Evolutionary conservation across 306 rosid species (phyloP), one percentile per base, ranked within the genome.

Genomic region (Purshia tridentata): DNA sequence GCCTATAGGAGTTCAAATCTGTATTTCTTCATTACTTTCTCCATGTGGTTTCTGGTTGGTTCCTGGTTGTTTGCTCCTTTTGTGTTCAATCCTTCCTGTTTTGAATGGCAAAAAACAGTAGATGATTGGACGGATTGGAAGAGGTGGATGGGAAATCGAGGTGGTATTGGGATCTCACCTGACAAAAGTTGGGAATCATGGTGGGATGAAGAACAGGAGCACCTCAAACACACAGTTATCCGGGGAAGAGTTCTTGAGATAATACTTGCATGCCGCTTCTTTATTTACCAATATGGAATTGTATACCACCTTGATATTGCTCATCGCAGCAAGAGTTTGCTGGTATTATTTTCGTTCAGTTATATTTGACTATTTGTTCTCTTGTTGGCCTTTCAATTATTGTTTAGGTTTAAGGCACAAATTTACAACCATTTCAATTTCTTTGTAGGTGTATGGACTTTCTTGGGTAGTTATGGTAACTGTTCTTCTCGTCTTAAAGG

Each of bases 11-110:
- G 84, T 81, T 85, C 97, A 35, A 81, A 55, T 18, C 96, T 91
- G 9, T 88, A 82, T 79, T 70, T 85, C 58, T 94, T 89, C 86
- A 78, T 94, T 89, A 91, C 96, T 67, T 65, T 86, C 77, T 94
- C 97, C 44, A 85, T 91, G 95, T 91, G 96, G 97, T 91, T 91
- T 79, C 87, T 94, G 82, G 93, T 91, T 76, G 70, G 83, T 72
- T 94, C 99, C 46, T 94, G 97, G 99, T 78, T 94, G 84, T 94
- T 94, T 86, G 98, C 97, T 73, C 99, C 99, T n/a, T 94, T 87
- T 75, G 69, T 91, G 79, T 91, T 94, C 83, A 90, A 91, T 77
- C 99, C 99, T 9, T 94, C 96, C 60, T 92, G 93, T 49, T 94
- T 94, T 78, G 98, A 94, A 63, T 94, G 99, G 99, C 99, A 94